phyloP scores from a whole-genome alignment of 208 protist genomes.

The Wallacemonas collosoma region DNA sequence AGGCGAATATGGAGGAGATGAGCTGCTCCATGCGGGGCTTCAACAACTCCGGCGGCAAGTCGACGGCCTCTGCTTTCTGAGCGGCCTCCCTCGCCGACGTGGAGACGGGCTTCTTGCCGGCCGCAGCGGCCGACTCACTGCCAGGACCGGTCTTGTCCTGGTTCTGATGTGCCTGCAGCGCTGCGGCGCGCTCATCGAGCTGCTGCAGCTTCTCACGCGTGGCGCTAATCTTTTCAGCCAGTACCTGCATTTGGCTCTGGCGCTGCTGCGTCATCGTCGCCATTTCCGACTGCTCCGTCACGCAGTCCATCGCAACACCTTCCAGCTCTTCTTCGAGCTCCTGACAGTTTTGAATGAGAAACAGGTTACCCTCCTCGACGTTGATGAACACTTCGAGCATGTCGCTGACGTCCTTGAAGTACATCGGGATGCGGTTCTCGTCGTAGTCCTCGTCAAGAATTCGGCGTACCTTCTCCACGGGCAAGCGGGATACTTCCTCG shows the following conservation, averaged over 20 bases:
- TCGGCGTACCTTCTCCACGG: slow-evolving; percentile 55
- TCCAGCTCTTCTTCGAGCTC: slow-evolving; percentile 95
- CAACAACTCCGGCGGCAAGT: slow-evolving; percentile 63
- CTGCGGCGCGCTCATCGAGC: slow-evolving; percentile 65
- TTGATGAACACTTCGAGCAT: slow-evolving; percentile 95
- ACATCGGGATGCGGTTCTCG: slow-evolving; percentile 87
- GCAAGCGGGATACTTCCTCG: slow-evolving; percentile 54
- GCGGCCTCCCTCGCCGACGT: slow-evolving; percentile 5
- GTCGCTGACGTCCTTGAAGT: slow-evolving; percentile 91
- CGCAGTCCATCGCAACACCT: slow-evolving; percentile 84
- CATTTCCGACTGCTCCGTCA: slow-evolving; percentile 88
- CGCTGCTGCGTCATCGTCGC: slow-evolving; percentile 79
- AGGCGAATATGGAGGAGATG: slow-evolving; percentile 70
- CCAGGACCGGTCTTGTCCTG: not conserved
- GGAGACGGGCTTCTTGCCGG: slow-evolving; percentile 16
- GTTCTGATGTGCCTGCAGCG: slow-evolving; percentile 44
- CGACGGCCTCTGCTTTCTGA: slow-evolving; percentile 14
- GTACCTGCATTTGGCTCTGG: slow-evolving; percentile 81
- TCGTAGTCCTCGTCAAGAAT: slow-evolving; percentile 65
- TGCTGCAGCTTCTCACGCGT: slow-evolving; percentile 73
- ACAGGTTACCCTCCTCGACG: slow-evolving; percentile 96
- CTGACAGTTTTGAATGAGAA: slow-evolving; percentile 96
- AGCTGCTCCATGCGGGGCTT: slow-evolving; percentile 66
- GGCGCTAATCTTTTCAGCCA: slow-evolving; percentile 73
- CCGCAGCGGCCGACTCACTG: not conserved